Percentiles rank a stretch among this genome's conserved stretches.
Conservation (phyloP, 345 rosid genomes). For the Kandelia obovata region DNA sequence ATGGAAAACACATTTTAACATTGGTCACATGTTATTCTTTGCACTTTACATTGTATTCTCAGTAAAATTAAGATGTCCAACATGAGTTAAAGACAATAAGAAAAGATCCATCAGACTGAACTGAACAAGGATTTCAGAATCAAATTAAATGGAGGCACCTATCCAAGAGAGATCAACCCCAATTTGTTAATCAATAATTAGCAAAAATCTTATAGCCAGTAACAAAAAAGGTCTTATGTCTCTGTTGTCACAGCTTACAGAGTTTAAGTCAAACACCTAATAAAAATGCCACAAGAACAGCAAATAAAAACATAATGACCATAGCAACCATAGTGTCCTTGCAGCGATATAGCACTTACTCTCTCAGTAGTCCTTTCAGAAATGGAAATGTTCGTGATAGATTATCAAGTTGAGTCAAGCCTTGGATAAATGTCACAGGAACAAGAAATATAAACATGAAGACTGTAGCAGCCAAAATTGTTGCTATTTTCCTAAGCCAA, state of each 20-base stretch:
- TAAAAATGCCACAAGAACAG: background rate
- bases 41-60: background rate
- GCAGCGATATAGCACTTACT: slow-evolving; percentile 43
- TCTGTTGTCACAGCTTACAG: too few species aligned
- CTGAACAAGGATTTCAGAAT: too few species aligned
- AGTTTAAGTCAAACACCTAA: too few species aligned
- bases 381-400: slow-evolving; percentile 60
- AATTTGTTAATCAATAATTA: too few species aligned
- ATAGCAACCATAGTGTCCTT: background rate
- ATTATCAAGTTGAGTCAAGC: slow-evolving; percentile 62
- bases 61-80: background rate
- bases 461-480: slow-evolving; percentile 52
- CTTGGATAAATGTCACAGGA: slow-evolving; percentile 81
- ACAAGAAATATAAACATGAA: slow-evolving; percentile 71
- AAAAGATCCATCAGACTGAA: too few species aligned
- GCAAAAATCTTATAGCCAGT: too few species aligned
- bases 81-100: background rate
- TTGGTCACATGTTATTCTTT: background rate
- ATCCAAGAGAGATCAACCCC: too few species aligned
- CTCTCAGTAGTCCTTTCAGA: slow-evolving; percentile 45
- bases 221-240: too few species aligned
- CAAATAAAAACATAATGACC: background rate
- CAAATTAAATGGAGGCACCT: too few species aligned
- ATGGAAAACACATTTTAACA: background rate
- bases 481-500: slow-evolving; percentile 78